Percentiles rank a stretch among this genome's conserved stretches.
Conservation (phyloP, 2,329 filamentous ascomycete species). For the Pleoardoris graminearum region DNA sequence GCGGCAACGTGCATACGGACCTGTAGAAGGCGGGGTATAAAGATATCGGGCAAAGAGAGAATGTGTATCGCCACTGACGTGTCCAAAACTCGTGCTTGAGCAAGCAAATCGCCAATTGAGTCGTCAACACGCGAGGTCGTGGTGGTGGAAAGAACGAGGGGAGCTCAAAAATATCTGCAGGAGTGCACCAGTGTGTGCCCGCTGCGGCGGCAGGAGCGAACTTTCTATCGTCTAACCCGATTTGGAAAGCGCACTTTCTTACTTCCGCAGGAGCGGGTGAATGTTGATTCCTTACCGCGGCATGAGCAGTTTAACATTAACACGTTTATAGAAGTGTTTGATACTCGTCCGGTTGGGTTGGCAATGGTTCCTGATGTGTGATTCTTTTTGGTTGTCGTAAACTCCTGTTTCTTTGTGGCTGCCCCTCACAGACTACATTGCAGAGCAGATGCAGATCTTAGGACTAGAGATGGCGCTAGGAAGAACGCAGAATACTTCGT, state of each 20-base stretch:
- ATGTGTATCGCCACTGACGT: conserved; percentile 24
- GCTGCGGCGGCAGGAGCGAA: conserved; percentile 7
- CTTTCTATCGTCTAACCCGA: neutral
- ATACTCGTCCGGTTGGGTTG: too few relatives aligned
- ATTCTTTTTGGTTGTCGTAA: conserved; percentile 1
- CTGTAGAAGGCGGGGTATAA: conserved; percentile 23
- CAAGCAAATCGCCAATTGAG: conserved; percentile 19
- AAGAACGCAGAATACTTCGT: conserved; percentile 10
- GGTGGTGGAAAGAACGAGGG: conserved; percentile 22
- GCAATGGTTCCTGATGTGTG: too few relatives aligned
- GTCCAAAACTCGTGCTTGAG: conserved; percentile 13
- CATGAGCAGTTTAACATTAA: neutral
- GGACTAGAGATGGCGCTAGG: conserved; percentile 14
- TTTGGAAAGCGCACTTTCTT: neutral
- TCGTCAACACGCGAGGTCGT: conserved; percentile 13
- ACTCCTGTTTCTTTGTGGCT: neutral
- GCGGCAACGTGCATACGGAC: conserved; percentile 23
- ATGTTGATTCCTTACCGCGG: neutral
- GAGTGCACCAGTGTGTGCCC: too few relatives aligned
- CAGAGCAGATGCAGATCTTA: conserved; percentile 12
- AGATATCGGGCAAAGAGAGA: conserved; percentile 11
- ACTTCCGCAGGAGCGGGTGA: conserved; percentile 3
- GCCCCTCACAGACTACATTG: too few relatives aligned
- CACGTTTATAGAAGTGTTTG: neutral
- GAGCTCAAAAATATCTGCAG: conserved; percentile 25